Percentiles rank a stretch among this genome's conserved stretches.
phyloP scores from a whole-genome alignment of 805 yeast species.

The Maudiozyma saulgeensis region DNA sequence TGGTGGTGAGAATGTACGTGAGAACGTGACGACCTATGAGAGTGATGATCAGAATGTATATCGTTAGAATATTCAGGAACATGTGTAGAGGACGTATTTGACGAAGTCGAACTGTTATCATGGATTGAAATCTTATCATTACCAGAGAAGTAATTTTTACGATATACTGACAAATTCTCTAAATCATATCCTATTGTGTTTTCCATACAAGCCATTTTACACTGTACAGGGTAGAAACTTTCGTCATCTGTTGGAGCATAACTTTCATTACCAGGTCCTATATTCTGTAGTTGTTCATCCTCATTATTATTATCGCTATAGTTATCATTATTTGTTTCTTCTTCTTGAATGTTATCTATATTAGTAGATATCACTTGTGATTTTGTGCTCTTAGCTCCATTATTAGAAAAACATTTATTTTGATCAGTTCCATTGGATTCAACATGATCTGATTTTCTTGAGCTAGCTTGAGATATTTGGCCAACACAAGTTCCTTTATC shows the following conservation, averaged over 20 bases:
- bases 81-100: neutral
- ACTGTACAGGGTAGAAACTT: neutral
- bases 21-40: neutral
- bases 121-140: neutral
- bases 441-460: neutral
- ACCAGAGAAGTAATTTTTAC: slow-evolving; percentile 21
- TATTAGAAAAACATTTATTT: neutral
- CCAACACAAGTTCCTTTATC: slow-evolving; percentile 8
- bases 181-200: slow-evolving; percentile 30
- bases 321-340: neutral
- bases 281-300: neutral
- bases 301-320: neutral
- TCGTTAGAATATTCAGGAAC: neutral
- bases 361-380: neutral
- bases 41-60: neutral
- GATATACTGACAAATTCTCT: slow-evolving; percentile 26
- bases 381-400: neutral
- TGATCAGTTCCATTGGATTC: neutral
- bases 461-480: neutral
- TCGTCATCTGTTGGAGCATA: neutral
- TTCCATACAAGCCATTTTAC: slow-evolving; percentile 24
- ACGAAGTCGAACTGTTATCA: neutral
- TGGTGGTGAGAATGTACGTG: neutral
- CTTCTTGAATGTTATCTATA: neutral
- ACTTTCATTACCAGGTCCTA: neutral